Evolutionary conservation across 2,329 filamentous ascomycete genomes (phyloP).

Genomic region (Akanthomyces dipterigenus): DNA sequence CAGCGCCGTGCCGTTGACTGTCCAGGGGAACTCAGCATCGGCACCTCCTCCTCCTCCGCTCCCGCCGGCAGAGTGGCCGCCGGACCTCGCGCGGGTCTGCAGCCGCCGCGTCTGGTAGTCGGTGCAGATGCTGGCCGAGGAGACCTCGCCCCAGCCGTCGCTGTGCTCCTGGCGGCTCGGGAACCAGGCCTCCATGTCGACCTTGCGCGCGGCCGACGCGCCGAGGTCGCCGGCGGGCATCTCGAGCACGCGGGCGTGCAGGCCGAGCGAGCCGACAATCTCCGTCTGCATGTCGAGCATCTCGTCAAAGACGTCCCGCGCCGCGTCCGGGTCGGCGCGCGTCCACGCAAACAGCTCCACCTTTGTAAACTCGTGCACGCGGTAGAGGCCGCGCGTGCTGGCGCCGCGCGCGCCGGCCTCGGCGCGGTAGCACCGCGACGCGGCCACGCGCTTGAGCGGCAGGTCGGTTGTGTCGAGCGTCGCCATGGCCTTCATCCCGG

Average conservation of each 20-base stretch:
- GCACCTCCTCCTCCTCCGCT: constrained; percentile 20
- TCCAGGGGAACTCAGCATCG: constrained; percentile 71
- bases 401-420: constrained; percentile 87
- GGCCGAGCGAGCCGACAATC: constrained; percentile 67
- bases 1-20: constrained; percentile 88
- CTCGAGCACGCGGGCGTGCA: constrained; percentile 83
- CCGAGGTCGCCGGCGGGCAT: constrained; percentile 89
- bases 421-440: constrained; percentile 89
- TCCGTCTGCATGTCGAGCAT: constrained; percentile 82
- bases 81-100: constrained; percentile 62
- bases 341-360: constrained; percentile 98
- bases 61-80: constrained; percentile 30
- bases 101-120: constrained; percentile 89
- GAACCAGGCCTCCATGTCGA: constrained; percentile 92
- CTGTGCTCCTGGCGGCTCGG: constrained; percentile 59
- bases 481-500: constrained; percentile 76
- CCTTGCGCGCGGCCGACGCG: constrained; percentile 77
- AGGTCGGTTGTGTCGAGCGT: constrained; percentile 59
- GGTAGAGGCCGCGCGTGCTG: constrained; percentile 89
- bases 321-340: constrained; percentile 39
- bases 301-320: constrained; percentile 66
- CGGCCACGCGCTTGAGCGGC: constrained; percentile 73
- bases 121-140: constrained; percentile 82
- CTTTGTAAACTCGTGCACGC: constrained; percentile 97
- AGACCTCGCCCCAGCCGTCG: constrained; percentile 85